phyloP scores from a whole-genome alignment of 2,329 filamentous ascomycete species.

The Colletotrichum higginsianum region DNA sequence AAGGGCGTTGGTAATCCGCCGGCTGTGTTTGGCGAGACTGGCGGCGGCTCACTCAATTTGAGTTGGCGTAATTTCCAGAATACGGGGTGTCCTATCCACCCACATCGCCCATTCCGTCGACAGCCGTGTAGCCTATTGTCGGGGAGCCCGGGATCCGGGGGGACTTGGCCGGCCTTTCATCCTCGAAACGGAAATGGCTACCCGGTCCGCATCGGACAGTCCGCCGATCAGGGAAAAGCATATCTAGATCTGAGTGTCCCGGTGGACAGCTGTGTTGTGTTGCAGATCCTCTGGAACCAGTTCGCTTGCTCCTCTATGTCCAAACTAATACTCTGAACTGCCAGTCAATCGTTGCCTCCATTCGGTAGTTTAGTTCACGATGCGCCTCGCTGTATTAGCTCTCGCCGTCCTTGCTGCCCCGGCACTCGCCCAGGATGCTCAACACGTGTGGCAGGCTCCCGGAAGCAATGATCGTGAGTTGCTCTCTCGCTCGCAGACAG shows the following conservation, averaged over 20 bases:
- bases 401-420: conserved; percentile 15
- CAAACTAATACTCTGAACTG: background rate
- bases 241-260: conserved; percentile 23
- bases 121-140: conserved; percentile 18
- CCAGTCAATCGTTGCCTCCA: conserved; percentile 15
- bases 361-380: background rate
- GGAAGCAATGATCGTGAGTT: conserved; percentile 11
- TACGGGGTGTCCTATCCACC: conserved; percentile 31
- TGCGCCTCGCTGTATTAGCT: background rate
- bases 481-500: fast-evolving
- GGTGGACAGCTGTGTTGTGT: background rate
- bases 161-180: background rate
- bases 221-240: conserved; percentile 28
- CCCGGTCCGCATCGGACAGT: conserved; percentile 16
- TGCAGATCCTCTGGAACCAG: background rate
- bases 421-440: conserved; percentile 20
- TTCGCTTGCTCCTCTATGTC: background rate
- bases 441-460: conserved; percentile 13
- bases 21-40: conserved; percentile 5
- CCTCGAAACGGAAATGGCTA: background rate
- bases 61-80: conserved; percentile 29
- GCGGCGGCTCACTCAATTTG: conserved; percentile 16
- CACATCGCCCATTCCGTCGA: conserved; percentile 1
- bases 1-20: conserved; percentile 22
- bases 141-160: conserved; percentile 15